These are phyloP conservation scores for Pseudozyma tsukubaensis DNA, from an alignment of 1,284 basidiomycete species.

Conservation along the genomic window DNA sequence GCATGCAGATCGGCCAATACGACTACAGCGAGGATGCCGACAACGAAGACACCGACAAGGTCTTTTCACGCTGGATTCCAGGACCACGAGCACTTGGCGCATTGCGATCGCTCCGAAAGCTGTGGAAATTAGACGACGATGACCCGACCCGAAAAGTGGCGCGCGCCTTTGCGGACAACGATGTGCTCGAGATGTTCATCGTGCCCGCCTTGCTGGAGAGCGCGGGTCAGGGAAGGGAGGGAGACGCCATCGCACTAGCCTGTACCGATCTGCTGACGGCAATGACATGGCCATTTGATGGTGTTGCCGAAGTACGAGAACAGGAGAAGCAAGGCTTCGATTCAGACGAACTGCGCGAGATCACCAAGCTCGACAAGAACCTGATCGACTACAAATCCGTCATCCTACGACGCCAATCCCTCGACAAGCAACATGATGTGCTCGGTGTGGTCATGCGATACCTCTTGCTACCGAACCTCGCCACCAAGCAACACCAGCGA, in stretches of 20 bases:
- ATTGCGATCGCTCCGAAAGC: slow-evolving; percentile 62
- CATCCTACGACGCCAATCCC: slow-evolving; percentile 57
- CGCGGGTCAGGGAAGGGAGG: slow-evolving; percentile 53
- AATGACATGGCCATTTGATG: slow-evolving; percentile 67
- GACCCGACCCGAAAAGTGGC: slow-evolving; percentile 63
- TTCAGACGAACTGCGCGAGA: slow-evolving; percentile 42
- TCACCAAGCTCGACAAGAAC: slow-evolving; percentile 51
- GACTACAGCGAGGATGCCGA: slow-evolving; percentile 53
- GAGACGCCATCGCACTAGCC: slow-evolving; percentile 64
- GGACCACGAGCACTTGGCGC: slow-evolving; percentile 58
- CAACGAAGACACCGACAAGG: slow-evolving; percentile 11
- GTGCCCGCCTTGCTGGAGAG: slow-evolving; percentile 65
- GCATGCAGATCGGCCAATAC: slow-evolving; percentile 64
- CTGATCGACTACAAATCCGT: slow-evolving; percentile 66
- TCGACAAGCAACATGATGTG: slow-evolving; percentile 50
- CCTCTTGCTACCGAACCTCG: slow-evolving; percentile 62
- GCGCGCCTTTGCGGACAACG: slow-evolving; percentile 62
- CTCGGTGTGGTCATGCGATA: slow-evolving; percentile 59
- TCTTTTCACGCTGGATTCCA: slow-evolving; percentile 62
- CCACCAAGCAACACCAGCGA: slow-evolving; percentile 57
- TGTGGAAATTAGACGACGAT: slow-evolving; percentile 66
- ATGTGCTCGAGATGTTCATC: slow-evolving; percentile 64
- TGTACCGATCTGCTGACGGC: slow-evolving; percentile 67
- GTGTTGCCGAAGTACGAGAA: slow-evolving; percentile 58
- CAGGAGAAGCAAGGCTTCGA: slow-evolving; percentile 59